These are phyloP conservation scores for Polytrichum commune DNA, from an alignment of 225 moss, liverwort and hornwort species.

Conservation along the genomic window DNA sequence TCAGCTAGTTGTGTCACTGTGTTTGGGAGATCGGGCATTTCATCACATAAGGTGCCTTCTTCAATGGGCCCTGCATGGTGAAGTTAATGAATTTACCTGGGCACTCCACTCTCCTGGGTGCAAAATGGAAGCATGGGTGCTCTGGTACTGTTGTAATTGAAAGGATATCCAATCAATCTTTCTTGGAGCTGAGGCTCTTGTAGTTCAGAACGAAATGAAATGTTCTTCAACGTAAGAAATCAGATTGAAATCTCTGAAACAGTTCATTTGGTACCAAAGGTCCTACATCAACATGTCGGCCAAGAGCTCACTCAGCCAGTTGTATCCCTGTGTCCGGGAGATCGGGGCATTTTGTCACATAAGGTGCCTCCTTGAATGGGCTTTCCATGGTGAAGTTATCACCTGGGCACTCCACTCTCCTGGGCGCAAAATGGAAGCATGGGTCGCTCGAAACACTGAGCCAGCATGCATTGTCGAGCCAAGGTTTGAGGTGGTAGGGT, in stretches of 20 bases:
- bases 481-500: slow-evolving; percentile 61
- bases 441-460: slow-evolving; percentile 45
- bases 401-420: slow-evolving; percentile 22
- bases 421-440: slow-evolving; percentile 69
- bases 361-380: slow-evolving; percentile 30
- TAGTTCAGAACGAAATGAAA: neutral
- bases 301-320: slow-evolving; percentile 17
- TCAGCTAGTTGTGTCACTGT: slow-evolving; percentile 50
- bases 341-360: slow-evolving; percentile 48
- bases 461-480: slow-evolving; percentile 60
- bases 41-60: slow-evolving; percentile 29
- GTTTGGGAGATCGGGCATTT: slow-evolving; percentile 48
- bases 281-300: no score
- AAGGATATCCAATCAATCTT: no score
- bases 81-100: slow-evolving; percentile 23
- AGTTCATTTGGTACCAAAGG: no score
- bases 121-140: slow-evolving; percentile 65
- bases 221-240: no score
- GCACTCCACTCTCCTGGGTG: slow-evolving; percentile 39
- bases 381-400: slow-evolving; percentile 36
- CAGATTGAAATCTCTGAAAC: no score
- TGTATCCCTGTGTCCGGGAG: slow-evolving; percentile 54
- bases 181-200: no score
- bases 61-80: slow-evolving; percentile 26
- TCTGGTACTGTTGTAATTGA: slow-evolving; percentile 11